Base-by-base conservation (phyloP, 1,284 basidiomycete species). In the Laetiporus sulphureus region DNA sequence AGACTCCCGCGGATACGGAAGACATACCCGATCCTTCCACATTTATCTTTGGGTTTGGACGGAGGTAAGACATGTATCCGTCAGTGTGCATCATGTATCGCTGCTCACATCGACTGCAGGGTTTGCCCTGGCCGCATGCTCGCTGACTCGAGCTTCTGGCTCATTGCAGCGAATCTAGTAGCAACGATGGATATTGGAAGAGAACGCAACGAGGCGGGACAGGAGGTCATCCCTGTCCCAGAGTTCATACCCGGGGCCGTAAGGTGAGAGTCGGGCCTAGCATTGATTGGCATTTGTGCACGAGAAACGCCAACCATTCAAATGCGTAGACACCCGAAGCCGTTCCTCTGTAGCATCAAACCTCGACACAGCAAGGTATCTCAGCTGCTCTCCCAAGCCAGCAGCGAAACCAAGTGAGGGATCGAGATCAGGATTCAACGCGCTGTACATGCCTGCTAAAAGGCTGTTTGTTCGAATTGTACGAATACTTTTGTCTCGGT, bases 31-130 rank as follows among this genome's bases (percentile, higher is more conserved):
- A 41, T 21, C 32, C 32, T n/a, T 18, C n/a, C 22, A 25, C 13
- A n/a, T 5, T 22, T 6, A 27, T 24, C 4, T 41, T 41, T 20
- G 40, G 40, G 4, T 34, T 35, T n/a, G 40, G 40, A 4, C 19
- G 40, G 18, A 35, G 40, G 40, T 41, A 41, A 7, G 32, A 6
- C 11, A 15, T 33, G 18, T 11, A 7, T 15, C 8, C 7, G 12
- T 6, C 8, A 6, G 7, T 8, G 10, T 12, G 16, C 11, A 18
- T 15, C 7, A 10, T 33, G 10, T 12, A 27, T 8, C 13, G 25
- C 13, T 27, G 7, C 25, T 27, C 13, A n/a, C n/a, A n/a, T n/a
- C n/a, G n/a, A n/a, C 25, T 27, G 16, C 10, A 37, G 36, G 11
- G 27, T 37, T 10, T 37, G 36, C 18, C 36, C 36, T 37, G 36